Conservation (phyloP, 1,139 yeast genomes). For the Scheffersomyces stambukii region DNA sequence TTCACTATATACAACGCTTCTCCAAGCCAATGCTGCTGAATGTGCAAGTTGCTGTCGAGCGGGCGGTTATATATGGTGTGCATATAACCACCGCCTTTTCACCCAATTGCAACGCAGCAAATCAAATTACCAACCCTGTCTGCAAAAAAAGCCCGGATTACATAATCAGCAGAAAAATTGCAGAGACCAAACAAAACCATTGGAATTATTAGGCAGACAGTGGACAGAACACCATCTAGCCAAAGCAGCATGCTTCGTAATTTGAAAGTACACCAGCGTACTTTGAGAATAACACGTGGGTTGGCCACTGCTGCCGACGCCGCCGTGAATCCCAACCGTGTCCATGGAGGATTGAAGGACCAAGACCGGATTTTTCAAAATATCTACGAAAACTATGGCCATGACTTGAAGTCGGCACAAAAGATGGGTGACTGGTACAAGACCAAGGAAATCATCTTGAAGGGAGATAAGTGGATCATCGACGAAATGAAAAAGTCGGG, state of each 20-base stretch:
- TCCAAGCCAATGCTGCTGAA: no score
- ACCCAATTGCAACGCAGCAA: constrained; percentile 22
- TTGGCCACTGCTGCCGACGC: constrained; percentile 45
- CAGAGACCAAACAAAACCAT: constrained; percentile 6
- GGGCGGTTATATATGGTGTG: constrained; percentile 1
- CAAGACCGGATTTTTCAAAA: constrained; percentile 85
- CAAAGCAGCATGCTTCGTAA: constrained; percentile 19
- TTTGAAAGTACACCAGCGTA: constrained; percentile 13
- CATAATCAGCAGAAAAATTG: constrained; percentile 2
- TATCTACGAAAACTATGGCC: constrained; percentile 69
- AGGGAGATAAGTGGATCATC: constrained; percentile 86
- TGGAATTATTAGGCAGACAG: background rate
- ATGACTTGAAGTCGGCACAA: constrained; percentile 67
- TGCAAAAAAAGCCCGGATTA: constrained; percentile 7
- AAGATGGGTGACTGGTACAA: constrained; percentile 89
- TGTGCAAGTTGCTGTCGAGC: background rate
- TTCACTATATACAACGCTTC: no score
- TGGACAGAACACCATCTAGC: constrained; percentile 1
- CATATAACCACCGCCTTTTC: constrained; percentile 1
- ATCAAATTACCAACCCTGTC: constrained; percentile 18
- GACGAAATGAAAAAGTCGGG: constrained; percentile 83
- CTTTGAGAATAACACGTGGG: constrained; percentile 23
- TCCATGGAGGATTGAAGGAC: constrained; percentile 74
- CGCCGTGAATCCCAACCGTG: constrained; percentile 51
- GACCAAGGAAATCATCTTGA: constrained; percentile 75